Evolutionary conservation across 2,329 filamentous ascomycete species (phyloP).

Genomic region (Bipolaris gigantea): DNA sequence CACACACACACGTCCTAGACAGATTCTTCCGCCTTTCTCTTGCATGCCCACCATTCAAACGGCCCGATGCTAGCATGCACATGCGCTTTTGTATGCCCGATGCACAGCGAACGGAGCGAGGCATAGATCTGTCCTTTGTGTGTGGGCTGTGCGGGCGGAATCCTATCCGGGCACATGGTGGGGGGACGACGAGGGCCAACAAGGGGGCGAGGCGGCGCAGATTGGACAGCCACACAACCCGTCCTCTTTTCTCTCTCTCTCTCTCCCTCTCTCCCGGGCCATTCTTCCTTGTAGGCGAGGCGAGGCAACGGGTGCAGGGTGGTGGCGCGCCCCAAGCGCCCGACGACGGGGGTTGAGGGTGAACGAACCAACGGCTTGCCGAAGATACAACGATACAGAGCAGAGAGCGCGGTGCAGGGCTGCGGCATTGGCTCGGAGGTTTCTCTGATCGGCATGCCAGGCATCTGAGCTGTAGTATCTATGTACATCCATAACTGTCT

Average conservation of each 20-base stretch:
- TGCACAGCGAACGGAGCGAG: background rate
- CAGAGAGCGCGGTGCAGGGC: background rate
- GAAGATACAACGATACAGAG: background rate
- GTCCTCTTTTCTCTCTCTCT: background rate
- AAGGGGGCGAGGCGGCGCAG: background rate
- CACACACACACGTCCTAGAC: background rate
- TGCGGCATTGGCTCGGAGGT: constrained; percentile 4
- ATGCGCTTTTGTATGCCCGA: background rate
- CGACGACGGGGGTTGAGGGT: background rate
- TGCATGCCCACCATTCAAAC: background rate
- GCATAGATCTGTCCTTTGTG: background rate
- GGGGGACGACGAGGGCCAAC: background rate
- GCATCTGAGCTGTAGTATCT: background rate
- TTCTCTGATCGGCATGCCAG: constrained; percentile 1
- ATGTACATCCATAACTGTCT: no score
- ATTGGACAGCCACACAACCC: background rate
- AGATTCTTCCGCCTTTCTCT: background rate
- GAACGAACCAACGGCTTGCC: background rate
- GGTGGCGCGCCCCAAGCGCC: background rate
- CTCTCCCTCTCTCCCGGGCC: background rate
- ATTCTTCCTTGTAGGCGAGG: background rate
- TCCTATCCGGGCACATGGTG: background rate
- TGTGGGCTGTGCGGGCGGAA: constrained; percentile 1
- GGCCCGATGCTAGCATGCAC: background rate
- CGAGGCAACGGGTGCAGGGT: background rate